Evolutionary conservation across 371 early-diverging fungal genomes (phyloP).

Genomic region (Mycotypha africana): DNA sequence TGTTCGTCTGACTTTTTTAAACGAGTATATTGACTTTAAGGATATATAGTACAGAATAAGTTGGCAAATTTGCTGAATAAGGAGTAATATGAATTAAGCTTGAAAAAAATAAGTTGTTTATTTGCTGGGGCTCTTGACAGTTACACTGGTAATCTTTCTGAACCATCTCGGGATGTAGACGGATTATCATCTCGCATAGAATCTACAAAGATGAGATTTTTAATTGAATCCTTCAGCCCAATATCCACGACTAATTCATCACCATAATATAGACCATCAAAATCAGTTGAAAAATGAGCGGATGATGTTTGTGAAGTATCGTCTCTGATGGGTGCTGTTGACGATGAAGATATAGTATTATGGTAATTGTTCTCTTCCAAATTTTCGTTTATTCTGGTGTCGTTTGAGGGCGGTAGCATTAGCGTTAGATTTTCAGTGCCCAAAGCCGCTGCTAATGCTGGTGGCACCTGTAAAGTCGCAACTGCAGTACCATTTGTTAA

Average conservation of each 20-base stretch:
- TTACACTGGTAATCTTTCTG: constrained; percentile 33
- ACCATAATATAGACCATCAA: constrained; percentile 29
- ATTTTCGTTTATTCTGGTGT: no score
- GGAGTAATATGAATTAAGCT: no score
- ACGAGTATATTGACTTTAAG: no score
- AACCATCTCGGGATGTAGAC: constrained; percentile 21
- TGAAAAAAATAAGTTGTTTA: neutral
- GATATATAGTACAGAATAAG: no score
- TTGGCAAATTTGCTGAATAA: no score
- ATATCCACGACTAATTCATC: constrained; percentile 36
- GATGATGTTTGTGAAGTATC: no score
- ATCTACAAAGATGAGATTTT: constrained; percentile 27
- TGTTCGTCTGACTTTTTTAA: no score
- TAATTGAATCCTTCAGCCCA: constrained; percentile 21
- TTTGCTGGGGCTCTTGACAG: no score
- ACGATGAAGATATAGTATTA: no score
- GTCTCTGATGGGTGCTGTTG: no score
- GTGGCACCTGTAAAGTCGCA: constrained; percentile 19
- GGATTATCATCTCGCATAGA: constrained; percentile 11
- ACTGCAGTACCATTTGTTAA: constrained; percentile 20
- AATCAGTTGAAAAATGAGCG: no score
- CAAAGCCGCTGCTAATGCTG: constrained; percentile 21
- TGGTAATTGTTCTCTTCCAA: no score
- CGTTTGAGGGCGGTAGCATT: constrained; percentile 20
- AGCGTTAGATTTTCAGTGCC: constrained; percentile 28